Evolutionary conservation across 1,284 basidiomycete genomes (phyloP).

Genomic region (Pisolithus thermaeus): DNA sequence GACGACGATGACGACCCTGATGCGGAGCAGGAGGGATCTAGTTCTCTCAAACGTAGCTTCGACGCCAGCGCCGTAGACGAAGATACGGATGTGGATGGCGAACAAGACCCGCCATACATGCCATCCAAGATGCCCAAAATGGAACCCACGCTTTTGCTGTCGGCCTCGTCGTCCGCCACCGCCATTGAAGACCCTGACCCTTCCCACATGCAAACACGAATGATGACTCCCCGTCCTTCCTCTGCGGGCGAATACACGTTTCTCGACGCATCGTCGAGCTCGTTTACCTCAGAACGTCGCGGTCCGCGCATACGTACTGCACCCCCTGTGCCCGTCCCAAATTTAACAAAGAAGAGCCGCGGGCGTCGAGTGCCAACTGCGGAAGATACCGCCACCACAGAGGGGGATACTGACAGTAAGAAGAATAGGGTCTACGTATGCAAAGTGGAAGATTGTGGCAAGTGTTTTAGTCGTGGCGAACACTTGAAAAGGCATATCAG

Average conservation of each 20-base stretch:
- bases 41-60: slow-evolving; percentile 28
- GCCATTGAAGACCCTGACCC: slow-evolving; percentile 22
- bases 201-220: slow-evolving; percentile 7
- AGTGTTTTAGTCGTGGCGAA: slow-evolving; percentile 69
- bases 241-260: slow-evolving; percentile 31
- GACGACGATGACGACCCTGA: slow-evolving; percentile 30
- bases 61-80: slow-evolving; percentile 31
- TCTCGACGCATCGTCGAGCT: slow-evolving; percentile 31
- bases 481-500: slow-evolving; percentile 76
- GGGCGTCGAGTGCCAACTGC: slow-evolving; percentile 61
- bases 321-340: slow-evolving; percentile 60
- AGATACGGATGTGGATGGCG: slow-evolving; percentile 28
- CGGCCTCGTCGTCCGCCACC: slow-evolving; percentile 26
- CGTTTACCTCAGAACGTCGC: slow-evolving; percentile 29
- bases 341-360: slow-evolving; percentile 66
- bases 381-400: slow-evolving; percentile 16
- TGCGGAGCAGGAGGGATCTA: slow-evolving; percentile 14
- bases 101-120: slow-evolving; percentile 14
- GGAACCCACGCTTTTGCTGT: slow-evolving; percentile 20
- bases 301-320: slow-evolving; percentile 32
- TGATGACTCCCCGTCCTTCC: slow-evolving; percentile 13
- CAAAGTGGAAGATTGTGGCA: slow-evolving; percentile 61
- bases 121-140: slow-evolving; percentile 25
- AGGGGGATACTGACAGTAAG: slow-evolving; percentile 31
- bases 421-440: slow-evolving; percentile 53